A percentile compares a stretch with the other conserved stretches of the same genome.
Conservation (phyloP, 495 filamentous ascomycete species). For the Bacidia rubella region DNA sequence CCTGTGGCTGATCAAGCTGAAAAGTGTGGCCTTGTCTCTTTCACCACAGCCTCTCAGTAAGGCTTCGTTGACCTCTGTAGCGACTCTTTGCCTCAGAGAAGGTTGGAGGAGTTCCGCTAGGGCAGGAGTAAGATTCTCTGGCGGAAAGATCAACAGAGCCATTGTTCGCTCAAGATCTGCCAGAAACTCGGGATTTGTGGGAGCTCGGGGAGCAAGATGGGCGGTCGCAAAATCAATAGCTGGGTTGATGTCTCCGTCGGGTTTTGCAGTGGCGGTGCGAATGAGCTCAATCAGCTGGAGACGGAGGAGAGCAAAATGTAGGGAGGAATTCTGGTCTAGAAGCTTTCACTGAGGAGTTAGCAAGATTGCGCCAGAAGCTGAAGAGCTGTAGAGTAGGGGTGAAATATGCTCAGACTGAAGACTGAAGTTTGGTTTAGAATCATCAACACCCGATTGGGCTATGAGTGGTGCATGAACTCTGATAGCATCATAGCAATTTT, state of each 20-base stretch:
- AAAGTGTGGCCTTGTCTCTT: conserved; percentile 65
- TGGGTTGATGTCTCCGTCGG: conserved; percentile 61
- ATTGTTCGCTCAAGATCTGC: conserved; percentile 86
- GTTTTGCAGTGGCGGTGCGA: conserved; percentile 48
- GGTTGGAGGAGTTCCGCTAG: conserved; percentile 65
- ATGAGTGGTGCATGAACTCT: conserved; percentile 98
- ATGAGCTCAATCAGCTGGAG: conserved; percentile 92
- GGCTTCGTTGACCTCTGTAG: conserved; percentile 73
- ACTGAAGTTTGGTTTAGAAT: conserved; percentile 90
- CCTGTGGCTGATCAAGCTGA: conserved; percentile 63
- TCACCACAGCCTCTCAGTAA: conserved; percentile 59
- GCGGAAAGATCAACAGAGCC: conserved; percentile 76
- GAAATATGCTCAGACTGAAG: conserved; percentile 76
- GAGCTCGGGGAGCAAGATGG: conserved; percentile 75
- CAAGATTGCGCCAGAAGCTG: conserved; percentile 10
- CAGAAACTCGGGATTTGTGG: conserved; percentile 67
- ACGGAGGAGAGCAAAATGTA: conserved; percentile 84
- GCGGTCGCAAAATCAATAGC: conserved; percentile 78
- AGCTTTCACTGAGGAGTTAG: conserved; percentile 43
- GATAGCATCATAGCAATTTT: conserved; percentile 75
- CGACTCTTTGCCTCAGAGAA: conserved; percentile 68
- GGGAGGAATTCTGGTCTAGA: conserved; percentile 64
- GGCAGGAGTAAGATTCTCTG: conserved; percentile 59
- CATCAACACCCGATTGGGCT: conserved; percentile 77
- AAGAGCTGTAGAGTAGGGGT: conserved; percentile 15